These are phyloP conservation scores for Panicum miliaceum DNA, from an alignment of 176 grass and related monocot species.

Conservation along the genomic window DNA sequence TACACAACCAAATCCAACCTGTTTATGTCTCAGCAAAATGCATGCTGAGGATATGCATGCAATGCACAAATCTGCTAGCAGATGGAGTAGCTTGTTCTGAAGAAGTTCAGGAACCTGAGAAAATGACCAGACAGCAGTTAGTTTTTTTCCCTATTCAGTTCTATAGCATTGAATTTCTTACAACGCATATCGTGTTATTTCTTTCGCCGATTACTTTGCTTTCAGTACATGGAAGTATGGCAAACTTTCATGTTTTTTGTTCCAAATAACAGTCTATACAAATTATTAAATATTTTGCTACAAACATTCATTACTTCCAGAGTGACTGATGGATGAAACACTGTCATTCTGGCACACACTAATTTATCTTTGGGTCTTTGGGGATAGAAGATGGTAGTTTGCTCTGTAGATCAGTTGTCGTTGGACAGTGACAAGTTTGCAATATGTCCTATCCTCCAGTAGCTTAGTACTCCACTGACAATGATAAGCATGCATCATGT, in stretches of 20 bases:
- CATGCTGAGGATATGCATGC: background rate
- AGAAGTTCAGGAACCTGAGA: conserved; percentile 2
- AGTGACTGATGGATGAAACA: background rate
- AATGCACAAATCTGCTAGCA: background rate
- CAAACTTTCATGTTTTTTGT: background rate
- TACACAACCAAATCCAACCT: background rate
- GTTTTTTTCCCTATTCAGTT: background rate
- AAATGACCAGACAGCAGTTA: background rate
- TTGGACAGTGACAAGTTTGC: background rate
- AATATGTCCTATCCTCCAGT: background rate
- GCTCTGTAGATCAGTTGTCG: background rate
- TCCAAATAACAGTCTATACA: background rate
- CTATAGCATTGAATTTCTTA: background rate
- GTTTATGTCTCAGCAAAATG: background rate
- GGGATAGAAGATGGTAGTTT: background rate
- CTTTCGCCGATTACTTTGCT: background rate
- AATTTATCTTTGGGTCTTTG: background rate
- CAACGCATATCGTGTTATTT: background rate
- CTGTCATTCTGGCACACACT: background rate
- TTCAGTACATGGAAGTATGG: background rate
- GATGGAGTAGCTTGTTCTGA: background rate
- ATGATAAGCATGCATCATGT: background rate
- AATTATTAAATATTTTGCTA: background rate
- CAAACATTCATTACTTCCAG: background rate
- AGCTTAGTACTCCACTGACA: background rate